Base-by-base conservation (phyloP, 1,284 basidiomycete genomes). In the Cutaneotrichosporon cutaneum region DNA sequence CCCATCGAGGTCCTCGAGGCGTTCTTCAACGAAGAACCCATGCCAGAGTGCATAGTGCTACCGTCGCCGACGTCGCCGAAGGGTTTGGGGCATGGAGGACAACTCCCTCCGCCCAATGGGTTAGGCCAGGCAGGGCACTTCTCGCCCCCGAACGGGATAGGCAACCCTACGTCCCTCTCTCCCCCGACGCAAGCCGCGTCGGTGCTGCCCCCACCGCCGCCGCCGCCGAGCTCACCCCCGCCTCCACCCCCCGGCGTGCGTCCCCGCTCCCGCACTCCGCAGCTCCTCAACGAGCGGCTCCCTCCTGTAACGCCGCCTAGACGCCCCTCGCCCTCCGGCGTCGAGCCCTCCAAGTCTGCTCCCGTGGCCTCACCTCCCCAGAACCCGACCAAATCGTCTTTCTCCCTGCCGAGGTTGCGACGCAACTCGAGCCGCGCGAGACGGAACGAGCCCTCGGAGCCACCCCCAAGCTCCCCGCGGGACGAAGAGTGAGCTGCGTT, bases 1-100 rank as follows among this genome's bases (percentile, higher is more conserved):
- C 58, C 64, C 2, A 33, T 62, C 14, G 64, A 65, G 22, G 61
- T 62, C 3, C 54, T 65, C 3, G 60, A 65, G 32, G 52, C 54
- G 10, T 62, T 65, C 35, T 65, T 59, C 44, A 21, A 57, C 32
- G 55, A 62, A 13, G 54, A 58, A 13, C 45, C 53, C 7, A 16
- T 44, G 26, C 51, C 57, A 4, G 32, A 58, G 4, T 62, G 61
- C 54, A 45, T 62, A 24, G 22, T 39, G 35, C 22, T 54, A 21
- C 35, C 36, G 26, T n/a, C 8, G 9, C 30, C 32, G 21, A 18
- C 35, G 14, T 7, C 9, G 18, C 33, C 10, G 47, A 48, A 11
- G 24, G 47, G 22, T 26, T 24, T 13, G 8, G 9, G 45, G 16
- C 22, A 26, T 18, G 14, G 10, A 26, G 32, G 9, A 7, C 33